Base-by-base conservation (phyloP, 306 rosid genomes). In the Datisca glomerata region DNA sequence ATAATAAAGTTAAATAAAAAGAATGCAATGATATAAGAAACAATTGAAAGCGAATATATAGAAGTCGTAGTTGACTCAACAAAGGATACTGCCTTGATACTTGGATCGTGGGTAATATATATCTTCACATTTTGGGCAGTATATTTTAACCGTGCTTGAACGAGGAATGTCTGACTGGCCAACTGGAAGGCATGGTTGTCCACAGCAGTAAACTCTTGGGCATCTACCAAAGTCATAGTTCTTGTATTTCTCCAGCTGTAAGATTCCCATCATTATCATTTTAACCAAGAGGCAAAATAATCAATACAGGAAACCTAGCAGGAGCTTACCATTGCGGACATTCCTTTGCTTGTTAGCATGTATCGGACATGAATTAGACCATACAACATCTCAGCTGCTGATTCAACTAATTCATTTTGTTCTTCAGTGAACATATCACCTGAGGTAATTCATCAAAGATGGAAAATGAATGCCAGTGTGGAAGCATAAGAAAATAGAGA, bases 31-130 rank as follows among this genome's bases (percentile, higher is more conserved):
- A 2, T 8, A 53, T 13, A 19, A 1, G 6, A 28, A 2, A 11
- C 22, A 50, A 18, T 20, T 34, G 24, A 11, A 24, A 16, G 17
- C 12, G 34, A 31, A 6, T 28, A 18, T 10, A 54, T 13, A 28
- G 21, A 45, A 49, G 20, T 43, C 33, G 32, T 22, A 35, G n/a
- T n/a, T n/a, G n/a, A n/a, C n/a, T n/a, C n/a, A n/a, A n/a, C n/a
- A n/a, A 80, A 84, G 98, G 98, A 89, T 89, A 89, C 98, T 89
- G 86, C 97, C 97, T 83, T 89, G 98, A 71, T 84, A 80, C 78
- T 84, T 89, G 55, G 98, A 80, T 31, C 95, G 93, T 20, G 98
- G 98, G 71, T 89, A 87, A 65, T 87, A 87, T 49, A 79, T 74
- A 64, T 87, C 97, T 74, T 87, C 97, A 42, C 97, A 87, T 64